Evolutionary conservation across 208 protist species (phyloP).

Genomic region (Balamuthia mandrillaris): DNA sequence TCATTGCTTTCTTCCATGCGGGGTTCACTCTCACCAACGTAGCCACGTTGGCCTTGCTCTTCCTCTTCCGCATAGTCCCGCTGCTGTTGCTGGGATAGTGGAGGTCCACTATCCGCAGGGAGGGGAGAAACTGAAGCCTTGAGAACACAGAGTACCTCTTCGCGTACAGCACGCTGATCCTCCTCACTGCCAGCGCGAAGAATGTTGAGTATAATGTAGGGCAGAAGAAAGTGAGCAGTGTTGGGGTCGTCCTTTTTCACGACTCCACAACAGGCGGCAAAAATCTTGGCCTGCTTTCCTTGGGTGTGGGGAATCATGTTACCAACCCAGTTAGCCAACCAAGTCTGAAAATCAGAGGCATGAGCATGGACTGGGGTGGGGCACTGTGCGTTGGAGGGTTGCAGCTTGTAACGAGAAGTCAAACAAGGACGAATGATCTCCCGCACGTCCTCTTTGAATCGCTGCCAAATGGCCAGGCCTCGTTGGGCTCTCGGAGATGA

Average conservation of each 20-base stretch:
- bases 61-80: too few species aligned
- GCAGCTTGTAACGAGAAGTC: conserved; percentile 17
- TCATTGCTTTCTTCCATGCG: too few species aligned
- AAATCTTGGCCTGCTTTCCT: conserved; percentile 37
- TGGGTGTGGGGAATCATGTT: conserved; percentile 11
- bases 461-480: neutral
- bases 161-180: too few species aligned
- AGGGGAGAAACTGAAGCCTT: too few species aligned
- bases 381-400: neutral
- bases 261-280: conserved; percentile 52
- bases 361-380: neutral
- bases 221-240: conserved; percentile 53
- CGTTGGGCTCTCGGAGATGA: too few species aligned
- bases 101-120: too few species aligned
- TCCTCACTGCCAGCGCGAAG: conserved; percentile 11
- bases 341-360: conserved; percentile 42
- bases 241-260: conserved; percentile 58
- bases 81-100: too few species aligned
- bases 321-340: conserved; percentile 37
- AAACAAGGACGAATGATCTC: conserved; percentile 13
- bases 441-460: conserved; percentile 4
- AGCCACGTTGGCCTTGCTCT: too few species aligned
- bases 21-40: too few species aligned
- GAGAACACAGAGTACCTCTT: too few species aligned
- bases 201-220: conserved; percentile 50